Evolutionary conservation across 306 rosid species (phyloP).

Genomic region (Acacia crassicarpa): DNA sequence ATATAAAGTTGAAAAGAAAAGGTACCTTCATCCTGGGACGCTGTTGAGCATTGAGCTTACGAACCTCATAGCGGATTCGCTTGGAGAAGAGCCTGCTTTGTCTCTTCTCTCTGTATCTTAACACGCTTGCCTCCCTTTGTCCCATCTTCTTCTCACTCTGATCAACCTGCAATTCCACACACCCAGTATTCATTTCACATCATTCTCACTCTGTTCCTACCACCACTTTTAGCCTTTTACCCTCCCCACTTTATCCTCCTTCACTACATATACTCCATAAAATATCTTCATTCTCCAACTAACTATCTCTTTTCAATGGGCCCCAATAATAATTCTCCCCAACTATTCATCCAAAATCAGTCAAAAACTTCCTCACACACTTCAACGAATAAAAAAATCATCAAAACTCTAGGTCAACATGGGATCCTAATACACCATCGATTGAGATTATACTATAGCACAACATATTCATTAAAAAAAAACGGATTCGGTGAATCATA

Average conservation of each 20-base stretch:
- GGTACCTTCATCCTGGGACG: constrained; percentile 93
- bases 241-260: not conserved
- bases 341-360: not conserved
- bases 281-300: not conserved
- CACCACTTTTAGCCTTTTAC: too few species aligned
- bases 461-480: not conserved
- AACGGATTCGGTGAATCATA: not conserved
- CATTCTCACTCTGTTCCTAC: too few species aligned
- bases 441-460: not conserved
- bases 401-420: not conserved
- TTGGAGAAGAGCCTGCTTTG: constrained; percentile 76
- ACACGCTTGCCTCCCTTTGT: constrained; percentile 80
- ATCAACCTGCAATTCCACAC: constrained; percentile 28
- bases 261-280: not conserved
- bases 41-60: constrained; percentile 88
- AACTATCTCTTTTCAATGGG: not conserved
- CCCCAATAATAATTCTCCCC: not conserved
- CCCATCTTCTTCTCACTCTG: constrained; percentile 34
- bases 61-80: constrained; percentile 81
- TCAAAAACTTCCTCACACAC: not conserved
- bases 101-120: constrained; percentile 89
- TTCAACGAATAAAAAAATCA: not conserved
- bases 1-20: not conserved
- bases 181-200: not conserved
- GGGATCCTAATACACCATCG: not conserved